These are phyloP conservation scores for Auriscalpium vulgare DNA, from an alignment of 768 basidiomycete species.

Conservation along the genomic window DNA sequence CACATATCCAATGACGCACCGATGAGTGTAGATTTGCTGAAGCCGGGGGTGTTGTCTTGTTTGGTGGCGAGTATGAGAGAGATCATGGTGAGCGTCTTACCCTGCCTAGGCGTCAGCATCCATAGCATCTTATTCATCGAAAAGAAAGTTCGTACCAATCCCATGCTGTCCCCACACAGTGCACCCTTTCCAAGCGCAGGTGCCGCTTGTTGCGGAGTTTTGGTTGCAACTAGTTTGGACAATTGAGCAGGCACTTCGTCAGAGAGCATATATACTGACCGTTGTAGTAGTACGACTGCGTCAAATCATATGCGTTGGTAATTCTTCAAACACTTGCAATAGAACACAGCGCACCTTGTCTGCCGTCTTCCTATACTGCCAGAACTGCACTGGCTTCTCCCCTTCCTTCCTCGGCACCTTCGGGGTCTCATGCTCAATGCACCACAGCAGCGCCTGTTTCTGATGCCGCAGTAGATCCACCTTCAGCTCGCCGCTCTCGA, in stretches of 20 bases:
- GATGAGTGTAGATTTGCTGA: conserved; percentile 68
- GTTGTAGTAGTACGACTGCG: conserved; percentile 61
- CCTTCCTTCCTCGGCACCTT: conserved; percentile 52
- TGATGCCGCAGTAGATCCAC: conserved; percentile 81
- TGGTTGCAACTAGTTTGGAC: conserved; percentile 57
- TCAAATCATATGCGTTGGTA: neutral
- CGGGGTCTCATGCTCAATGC: conserved; percentile 74
- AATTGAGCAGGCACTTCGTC: conserved; percentile 1
- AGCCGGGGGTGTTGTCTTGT: conserved; percentile 45
- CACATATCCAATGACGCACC: conserved; percentile 39
- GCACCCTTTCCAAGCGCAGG: conserved; percentile 80
- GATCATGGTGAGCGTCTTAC: conserved; percentile 88
- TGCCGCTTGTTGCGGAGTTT: conserved; percentile 56
- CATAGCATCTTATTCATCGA: neutral
- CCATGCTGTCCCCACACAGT: conserved; percentile 88
- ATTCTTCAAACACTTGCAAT: neutral
- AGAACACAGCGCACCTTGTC: conserved; percentile 37
- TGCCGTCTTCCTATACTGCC: conserved; percentile 59
- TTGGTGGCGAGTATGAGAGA: conserved; percentile 75
- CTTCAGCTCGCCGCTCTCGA: conserved; percentile 52
- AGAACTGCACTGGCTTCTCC: conserved; percentile 83
- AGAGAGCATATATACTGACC: conserved; percentile 28
- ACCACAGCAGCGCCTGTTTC: conserved; percentile 85
- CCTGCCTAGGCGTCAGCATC: conserved; percentile 31
- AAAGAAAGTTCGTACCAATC: conserved; percentile 33